Evolutionary conservation across 2,329 filamentous ascomycete genomes (phyloP).

Genomic region (Xylariaceae sp.): DNA sequence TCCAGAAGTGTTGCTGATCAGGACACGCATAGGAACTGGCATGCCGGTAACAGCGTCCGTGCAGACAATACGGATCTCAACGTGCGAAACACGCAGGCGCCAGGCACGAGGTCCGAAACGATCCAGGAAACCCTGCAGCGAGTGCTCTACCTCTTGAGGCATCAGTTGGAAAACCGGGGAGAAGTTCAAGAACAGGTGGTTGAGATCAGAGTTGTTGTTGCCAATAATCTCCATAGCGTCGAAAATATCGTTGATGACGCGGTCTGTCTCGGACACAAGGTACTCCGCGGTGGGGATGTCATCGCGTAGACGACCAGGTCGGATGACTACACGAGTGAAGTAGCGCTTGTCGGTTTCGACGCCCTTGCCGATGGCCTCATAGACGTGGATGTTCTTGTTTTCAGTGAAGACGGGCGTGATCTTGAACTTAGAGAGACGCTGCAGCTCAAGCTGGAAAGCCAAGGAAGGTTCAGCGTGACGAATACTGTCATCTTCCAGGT

Average conservation of each 20-base stretch:
- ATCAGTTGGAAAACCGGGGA: conserved; percentile 90
- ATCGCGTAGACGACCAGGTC: conserved; percentile 87
- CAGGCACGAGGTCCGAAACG: conserved; percentile 92
- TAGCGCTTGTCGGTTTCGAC: conserved; percentile 97
- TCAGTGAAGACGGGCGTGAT: conserved; percentile 98
- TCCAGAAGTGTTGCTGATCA: conserved; percentile 97
- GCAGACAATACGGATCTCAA: conserved; percentile 97
- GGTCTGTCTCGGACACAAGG: conserved; percentile 92
- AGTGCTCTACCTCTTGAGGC: conserved; percentile 85
- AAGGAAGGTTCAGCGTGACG: conserved; percentile 94
- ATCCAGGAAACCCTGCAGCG: conserved; percentile 89
- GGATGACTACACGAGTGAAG: conserved; percentile 93
- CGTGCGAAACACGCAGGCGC: conserved; percentile 93
- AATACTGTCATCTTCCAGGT: conserved; percentile 89
- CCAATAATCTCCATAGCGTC: conserved; percentile 97
- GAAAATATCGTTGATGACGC: conserved; percentile 94
- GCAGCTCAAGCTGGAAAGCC: conserved; percentile 97
- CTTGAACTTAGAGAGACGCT: conserved; percentile 90
- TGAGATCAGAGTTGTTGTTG: conserved; percentile 98
- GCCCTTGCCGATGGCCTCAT: conserved; percentile 91
- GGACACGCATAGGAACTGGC: conserved; percentile 87
- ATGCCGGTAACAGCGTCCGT: conserved; percentile 79
- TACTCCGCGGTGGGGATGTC: conserved; percentile 99
- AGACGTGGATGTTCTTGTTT: conserved; percentile 98
- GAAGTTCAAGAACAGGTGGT: conserved; percentile 99